Percentiles rank a stretch among this genome's conserved stretches.
These are phyloP conservation scores for Colletotrichum truncatum DNA, from an alignment of 2,329 filamentous ascomycete genomes.

Conservation along the genomic window DNA sequence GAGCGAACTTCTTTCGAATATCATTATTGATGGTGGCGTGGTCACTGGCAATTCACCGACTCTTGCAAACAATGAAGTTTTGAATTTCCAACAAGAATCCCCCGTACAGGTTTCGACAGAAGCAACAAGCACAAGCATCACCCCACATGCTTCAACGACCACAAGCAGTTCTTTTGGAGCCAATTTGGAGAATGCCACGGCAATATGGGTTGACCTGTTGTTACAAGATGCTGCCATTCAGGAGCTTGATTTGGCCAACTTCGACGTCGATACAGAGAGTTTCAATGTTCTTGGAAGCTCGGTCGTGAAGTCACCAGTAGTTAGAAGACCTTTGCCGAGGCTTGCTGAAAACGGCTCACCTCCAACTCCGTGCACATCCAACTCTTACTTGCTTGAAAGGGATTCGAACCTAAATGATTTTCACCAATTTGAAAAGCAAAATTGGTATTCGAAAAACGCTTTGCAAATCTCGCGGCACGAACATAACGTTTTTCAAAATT, in stretches of 20 bases:
- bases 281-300: slow-evolving; percentile 1
- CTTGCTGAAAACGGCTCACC: not conserved
- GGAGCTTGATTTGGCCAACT: slow-evolving; percentile 3
- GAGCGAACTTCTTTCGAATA: not conserved
- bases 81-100: not conserved
- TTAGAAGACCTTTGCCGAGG: not conserved
- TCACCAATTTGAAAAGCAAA: slow-evolving; percentile 10
- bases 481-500: slow-evolving; percentile 20
- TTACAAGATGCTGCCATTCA: slow-evolving; percentile 15
- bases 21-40: not conserved
- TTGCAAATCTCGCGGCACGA: not conserved
- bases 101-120: not conserved
- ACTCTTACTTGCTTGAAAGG: slow-evolving; percentile 10
- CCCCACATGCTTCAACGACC: not conserved
- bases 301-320: not conserved
- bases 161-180: slow-evolving; percentile 8
- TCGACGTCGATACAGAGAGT: not conserved
- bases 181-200: slow-evolving; percentile 21
- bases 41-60: not conserved
- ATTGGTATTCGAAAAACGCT: slow-evolving; percentile 1
- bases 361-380: not conserved
- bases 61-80: not conserved
- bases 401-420: not conserved
- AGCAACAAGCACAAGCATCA: not conserved
- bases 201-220: slow-evolving; percentile 26